Evolutionary conservation across 129 eudicot species (phyloP), one percentile per base, ranked within the genome.

Genomic region (Flaveria ramosissima): DNA sequence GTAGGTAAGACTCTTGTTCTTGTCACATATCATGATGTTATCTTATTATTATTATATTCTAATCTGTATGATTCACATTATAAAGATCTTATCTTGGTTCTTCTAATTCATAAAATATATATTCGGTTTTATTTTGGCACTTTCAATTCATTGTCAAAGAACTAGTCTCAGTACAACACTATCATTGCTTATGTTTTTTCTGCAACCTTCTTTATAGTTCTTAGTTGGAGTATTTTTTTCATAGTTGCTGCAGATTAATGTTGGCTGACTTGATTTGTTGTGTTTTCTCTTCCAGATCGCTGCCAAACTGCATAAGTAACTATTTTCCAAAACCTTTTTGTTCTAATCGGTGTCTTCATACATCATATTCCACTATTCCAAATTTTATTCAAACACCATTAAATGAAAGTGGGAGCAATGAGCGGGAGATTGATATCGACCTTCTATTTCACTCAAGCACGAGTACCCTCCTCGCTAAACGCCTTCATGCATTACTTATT

Each of bases 401-500:
- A 36, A 27, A 84, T 81, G 71, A 75, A 67, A 71, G 21, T 70
- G 51, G 78, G 82, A 76, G 63, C 43, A 71, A 26, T 63, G 72
- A 26, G 32, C 61, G 70, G 62, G 81, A 56, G 75, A 64, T 90
- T 74, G 88, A 88, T 73, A 56, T 86, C 78, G 94, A 92, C 81
- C 62, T 73, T 67, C 62, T 84, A 63, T 90, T 90, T 73, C 74
- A 70, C 20, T 77, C 79, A 19, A 86, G 98, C 80, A 83, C 82
- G 3, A 82, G 75, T 5, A 26, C 78, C 70, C 72, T 68, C 52
- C 73, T 51, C 64, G 81, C 84, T 19, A 90, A 85, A 82, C 39
- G 85, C 56, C 79, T 88, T 62, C 96, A 92, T 24, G 84, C 89
- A 9, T 83, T 83, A 36, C 87, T 92, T 75, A 77, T 86, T 57